Evolutionary conservation across 345 rosid genomes (phyloP).

Genomic region (Eucalyptus brandiana): DNA sequence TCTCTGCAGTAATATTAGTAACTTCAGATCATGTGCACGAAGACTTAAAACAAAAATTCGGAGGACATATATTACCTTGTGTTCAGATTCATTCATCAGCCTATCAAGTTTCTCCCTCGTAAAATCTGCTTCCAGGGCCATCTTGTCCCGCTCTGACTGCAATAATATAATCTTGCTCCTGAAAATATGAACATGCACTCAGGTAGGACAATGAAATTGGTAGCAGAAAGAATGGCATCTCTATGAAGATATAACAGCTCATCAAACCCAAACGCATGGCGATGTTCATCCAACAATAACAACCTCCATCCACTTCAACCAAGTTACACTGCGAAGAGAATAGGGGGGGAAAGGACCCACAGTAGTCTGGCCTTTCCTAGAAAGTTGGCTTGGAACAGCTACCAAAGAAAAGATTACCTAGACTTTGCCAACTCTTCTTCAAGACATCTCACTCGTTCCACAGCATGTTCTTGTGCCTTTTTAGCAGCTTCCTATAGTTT

Average conservation of each 20-base stretch:
- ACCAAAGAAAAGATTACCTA: conserved; percentile 23
- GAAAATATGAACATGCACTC: background rate
- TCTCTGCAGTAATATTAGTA: background rate
- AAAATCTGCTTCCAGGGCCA: conserved; percentile 63
- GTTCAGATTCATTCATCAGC: conserved; percentile 68
- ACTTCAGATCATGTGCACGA: background rate
- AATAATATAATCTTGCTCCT: conserved; percentile 66
- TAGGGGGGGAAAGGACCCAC: background rate
- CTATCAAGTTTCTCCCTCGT: conserved; percentile 64
- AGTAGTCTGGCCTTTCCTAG: background rate
- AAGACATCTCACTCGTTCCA: conserved; percentile 52
- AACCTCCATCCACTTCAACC: background rate
- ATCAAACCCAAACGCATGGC: background rate
- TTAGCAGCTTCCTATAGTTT: conserved; percentile 62
- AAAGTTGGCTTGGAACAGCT: background rate
- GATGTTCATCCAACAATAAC: background rate
- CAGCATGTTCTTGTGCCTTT: conserved; percentile 65
- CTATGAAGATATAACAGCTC: background rate
- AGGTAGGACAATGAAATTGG: background rate
- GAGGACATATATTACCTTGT: conserved; percentile 29
- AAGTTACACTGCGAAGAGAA: background rate
- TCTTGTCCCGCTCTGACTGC: conserved; percentile 73
- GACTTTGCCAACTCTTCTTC: conserved; percentile 73
- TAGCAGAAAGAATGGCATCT: background rate
- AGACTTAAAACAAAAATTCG: background rate